Evolutionary conservation across 306 rosid genomes (phyloP), one percentile per base, ranked within the genome.

Genomic region (Pyrus communis): DNA sequence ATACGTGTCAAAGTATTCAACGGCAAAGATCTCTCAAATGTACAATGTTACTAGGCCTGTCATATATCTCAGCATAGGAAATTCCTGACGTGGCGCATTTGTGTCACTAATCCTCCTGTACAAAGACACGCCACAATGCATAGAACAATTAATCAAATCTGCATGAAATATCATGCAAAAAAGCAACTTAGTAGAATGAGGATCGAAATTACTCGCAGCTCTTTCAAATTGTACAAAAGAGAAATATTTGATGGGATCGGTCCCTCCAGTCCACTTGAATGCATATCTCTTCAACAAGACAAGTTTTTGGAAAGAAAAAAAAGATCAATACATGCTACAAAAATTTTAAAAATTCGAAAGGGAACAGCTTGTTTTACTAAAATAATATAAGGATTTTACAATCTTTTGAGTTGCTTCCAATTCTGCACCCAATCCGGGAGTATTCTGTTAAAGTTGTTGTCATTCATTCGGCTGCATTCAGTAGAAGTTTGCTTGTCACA

Each of bases 251-350:
- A 30, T 49, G 77, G 73, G 61, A 78, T 54, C 0, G 77, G 82
- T 64, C 82, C 82, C n/a, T 45, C 14, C 46, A 78, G 69, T 71
- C 82, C 82, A 42, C 77, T 78, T 71, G 82, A 74, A 38, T 52
- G 42, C 73, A 78, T 35, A 18, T 78, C 73, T 67, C 82, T 78
- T 78, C 49, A 72, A 38, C 11, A 46, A n/a, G 35, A 38, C 11
- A 46, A n/a, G 35, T 49, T 10, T 30, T 13, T 13, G 51, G 35
- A 18, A 5, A 69, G 15, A 67, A 3, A 9, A 9, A 38, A 61
- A 17, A 2, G 10, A n/a, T 18, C 7, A 30, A 8, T 52, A 19
- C 35, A 21, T 71, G 52, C 28, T 30, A 3, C n/a, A 54, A 11
- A 71, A 19, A 4, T 0, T 18, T 65, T n/a, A 19, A 3, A 35